phyloP scores from a whole-genome alignment of 2,329 filamentous ascomycete species.

The Fusarium sp. region DNA sequence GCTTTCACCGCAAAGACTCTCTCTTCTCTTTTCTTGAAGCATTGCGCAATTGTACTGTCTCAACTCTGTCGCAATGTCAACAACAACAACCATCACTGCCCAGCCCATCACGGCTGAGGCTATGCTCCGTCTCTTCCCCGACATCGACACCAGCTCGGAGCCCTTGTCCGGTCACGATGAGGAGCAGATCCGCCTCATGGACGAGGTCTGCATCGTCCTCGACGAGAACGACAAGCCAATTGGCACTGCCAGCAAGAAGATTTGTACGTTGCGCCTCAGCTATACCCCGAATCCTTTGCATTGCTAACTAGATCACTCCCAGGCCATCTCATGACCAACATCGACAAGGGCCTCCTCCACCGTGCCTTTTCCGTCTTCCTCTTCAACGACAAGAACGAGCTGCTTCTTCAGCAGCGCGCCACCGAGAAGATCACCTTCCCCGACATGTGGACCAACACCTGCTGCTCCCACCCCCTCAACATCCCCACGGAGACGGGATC shows the following conservation, averaged over 20 bases:
- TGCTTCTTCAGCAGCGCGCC: slow-evolving; percentile 95
- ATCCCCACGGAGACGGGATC: slow-evolving; percentile 92
- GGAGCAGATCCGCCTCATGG: slow-evolving; percentile 98
- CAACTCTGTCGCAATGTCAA: slow-evolving; percentile 45
- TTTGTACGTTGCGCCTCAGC: slow-evolving; percentile 72
- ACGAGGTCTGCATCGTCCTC: slow-evolving; percentile 97
- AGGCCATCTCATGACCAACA: slow-evolving; percentile 99
- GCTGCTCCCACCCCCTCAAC: slow-evolving; percentile 95
- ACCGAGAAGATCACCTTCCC: slow-evolving; percentile 99
- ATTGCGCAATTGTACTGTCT: neutral
- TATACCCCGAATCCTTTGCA: neutral
- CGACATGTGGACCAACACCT: slow-evolving; percentile 99
- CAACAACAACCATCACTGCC: slow-evolving; percentile 58
- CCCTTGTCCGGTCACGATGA: slow-evolving; percentile 93
- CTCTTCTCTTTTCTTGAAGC: neutral
- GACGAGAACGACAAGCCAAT: slow-evolving; percentile 94
- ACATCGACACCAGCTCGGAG: slow-evolving; percentile 77
- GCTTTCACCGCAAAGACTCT: slow-evolving; percentile 4
- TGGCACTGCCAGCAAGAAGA: slow-evolving; percentile 97
- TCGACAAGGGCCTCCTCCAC: slow-evolving; percentile 94
- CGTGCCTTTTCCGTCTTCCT: slow-evolving; percentile 98
- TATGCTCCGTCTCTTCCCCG: slow-evolving; percentile 89
- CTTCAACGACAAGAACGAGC: slow-evolving; percentile 91
- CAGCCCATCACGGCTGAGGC: slow-evolving; percentile 85
- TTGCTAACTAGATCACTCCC: slow-evolving; percentile 27